phyloP scores from a whole-genome alignment of 2,329 filamentous ascomycete genomes.

The Ceratocystis alfenasii region DNA sequence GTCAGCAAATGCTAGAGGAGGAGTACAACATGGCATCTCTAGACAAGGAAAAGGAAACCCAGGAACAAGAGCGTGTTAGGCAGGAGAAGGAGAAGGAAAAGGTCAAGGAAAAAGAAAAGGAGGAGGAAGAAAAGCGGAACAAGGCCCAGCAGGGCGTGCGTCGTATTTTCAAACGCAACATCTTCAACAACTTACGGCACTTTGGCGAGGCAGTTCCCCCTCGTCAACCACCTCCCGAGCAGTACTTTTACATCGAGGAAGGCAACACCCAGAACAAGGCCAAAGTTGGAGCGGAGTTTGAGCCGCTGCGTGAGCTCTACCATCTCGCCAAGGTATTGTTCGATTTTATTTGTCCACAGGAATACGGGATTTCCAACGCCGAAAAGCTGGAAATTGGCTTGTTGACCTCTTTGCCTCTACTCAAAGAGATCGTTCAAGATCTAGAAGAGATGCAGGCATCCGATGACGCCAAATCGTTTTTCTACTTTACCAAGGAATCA shows the following conservation, averaged over 20 bases:
- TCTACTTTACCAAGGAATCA: conserved; percentile 98
- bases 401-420: conserved; percentile 78
- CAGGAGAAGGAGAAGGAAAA: conserved; percentile 31
- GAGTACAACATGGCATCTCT: conserved; percentile 38
- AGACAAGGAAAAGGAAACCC: conserved; percentile 28
- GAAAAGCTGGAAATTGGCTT: conserved; percentile 99
- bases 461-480: conserved; percentile 85
- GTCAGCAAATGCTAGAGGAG: conserved; percentile 64
- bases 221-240: conserved; percentile 37
- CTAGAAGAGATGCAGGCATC: conserved; percentile 95
- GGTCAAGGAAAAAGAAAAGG: conserved; percentile 29
- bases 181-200: conserved; percentile 42
- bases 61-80: conserved; percentile 24
- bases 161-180: conserved; percentile 48
- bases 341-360: conserved; percentile 95
- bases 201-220: conserved; percentile 35
- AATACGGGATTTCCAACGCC: conserved; percentile 89
- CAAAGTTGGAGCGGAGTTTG: conserved; percentile 72
- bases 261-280: conserved; percentile 61
- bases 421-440: conserved; percentile 94
- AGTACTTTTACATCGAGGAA: conserved; percentile 85
- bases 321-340: conserved; percentile 89
- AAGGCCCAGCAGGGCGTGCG: conserved; percentile 28
- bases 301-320: conserved; percentile 85
- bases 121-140: conserved; percentile 31